Evolutionary conservation across 1,139 yeast species (phyloP).

Genomic region (Blastobotrys arbuscula): DNA sequence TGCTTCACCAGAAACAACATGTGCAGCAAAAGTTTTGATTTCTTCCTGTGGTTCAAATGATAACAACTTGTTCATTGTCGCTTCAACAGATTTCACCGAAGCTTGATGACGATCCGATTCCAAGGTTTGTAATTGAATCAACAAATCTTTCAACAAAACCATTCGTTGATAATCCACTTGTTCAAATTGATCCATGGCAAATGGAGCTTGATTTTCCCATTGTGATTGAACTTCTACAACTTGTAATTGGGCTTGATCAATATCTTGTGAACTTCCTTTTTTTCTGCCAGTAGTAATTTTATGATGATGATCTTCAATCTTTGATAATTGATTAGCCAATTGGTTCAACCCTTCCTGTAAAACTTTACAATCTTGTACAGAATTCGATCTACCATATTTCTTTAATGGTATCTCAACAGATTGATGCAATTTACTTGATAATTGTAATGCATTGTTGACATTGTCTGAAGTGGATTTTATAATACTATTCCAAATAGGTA

Average conservation of each 20-base stretch:
- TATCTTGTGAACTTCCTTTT: constrained; percentile 16
- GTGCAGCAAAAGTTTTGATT: constrained; percentile 51
- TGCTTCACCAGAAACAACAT: constrained; percentile 28
- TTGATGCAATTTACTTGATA: constrained; percentile 29
- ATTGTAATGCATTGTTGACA: constrained; percentile 29
- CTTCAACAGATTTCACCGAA: constrained; percentile 45
- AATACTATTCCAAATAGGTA: constrained; percentile 32
- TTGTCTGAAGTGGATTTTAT: constrained; percentile 27
- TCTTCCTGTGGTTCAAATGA: constrained; percentile 56
- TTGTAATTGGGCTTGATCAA: constrained; percentile 23
- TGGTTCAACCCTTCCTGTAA: constrained; percentile 28
- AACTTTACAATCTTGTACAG: constrained; percentile 30
- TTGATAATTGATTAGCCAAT: constrained; percentile 24
- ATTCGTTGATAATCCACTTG: constrained; percentile 64
- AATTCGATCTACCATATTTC: constrained; percentile 22
- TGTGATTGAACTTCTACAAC: constrained; percentile 28
- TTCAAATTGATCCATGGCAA: constrained; percentile 70
- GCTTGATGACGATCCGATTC: constrained; percentile 36
- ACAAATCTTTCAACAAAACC: constrained; percentile 58
- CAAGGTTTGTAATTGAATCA: constrained; percentile 64
- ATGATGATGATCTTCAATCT: constrained; percentile 20
- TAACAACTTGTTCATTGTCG: constrained; percentile 59
- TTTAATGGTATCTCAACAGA: constrained; percentile 35
- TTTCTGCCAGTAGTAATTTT: constrained; percentile 20
- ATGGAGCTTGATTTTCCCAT: constrained; percentile 80